A percentile compares a stretch with the other conserved stretches of the same genome.
Conservation (phyloP, 2,329 filamentous ascomycete species). For the Fusarium oligoseptatum region DNA sequence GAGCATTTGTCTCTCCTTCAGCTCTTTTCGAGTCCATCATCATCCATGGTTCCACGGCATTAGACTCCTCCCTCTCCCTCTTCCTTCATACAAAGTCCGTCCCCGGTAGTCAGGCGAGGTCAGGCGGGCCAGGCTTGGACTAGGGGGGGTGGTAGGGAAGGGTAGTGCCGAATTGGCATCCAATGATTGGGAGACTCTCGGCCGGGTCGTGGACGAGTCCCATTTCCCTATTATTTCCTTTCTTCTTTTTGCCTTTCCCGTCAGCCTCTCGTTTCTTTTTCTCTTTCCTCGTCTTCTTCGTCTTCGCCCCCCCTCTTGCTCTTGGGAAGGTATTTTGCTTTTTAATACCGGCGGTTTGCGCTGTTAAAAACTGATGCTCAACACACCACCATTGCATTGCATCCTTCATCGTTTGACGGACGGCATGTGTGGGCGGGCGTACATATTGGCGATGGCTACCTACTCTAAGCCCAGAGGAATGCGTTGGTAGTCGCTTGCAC, state of each 20-base stretch:
- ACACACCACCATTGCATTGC: constrained; percentile 12
- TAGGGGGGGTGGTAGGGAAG: neutral
- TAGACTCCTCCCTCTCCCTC: neutral
- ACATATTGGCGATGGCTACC: neutral
- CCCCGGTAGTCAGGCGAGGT: constrained; percentile 38
- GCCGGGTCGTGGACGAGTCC: constrained; percentile 20
- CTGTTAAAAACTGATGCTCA: neutral
- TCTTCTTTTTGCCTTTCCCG: constrained; percentile 10
- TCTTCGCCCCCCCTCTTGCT: neutral
- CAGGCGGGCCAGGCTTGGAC: constrained; percentile 26
- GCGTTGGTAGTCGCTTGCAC: constrained; percentile 12
- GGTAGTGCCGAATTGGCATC: constrained; percentile 18
- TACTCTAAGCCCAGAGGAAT: constrained; percentile 6
- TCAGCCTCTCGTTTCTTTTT: constrained; percentile 8
- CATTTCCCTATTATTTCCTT: constrained; percentile 18
- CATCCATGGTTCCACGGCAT: constrained; percentile 17
- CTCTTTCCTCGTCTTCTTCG: constrained; percentile 4
- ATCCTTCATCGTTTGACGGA: constrained; percentile 5
- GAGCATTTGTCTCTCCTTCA: neutral
- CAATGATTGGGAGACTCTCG: constrained; percentile 31
- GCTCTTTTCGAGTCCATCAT: neutral
- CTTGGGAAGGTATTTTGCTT: neutral
- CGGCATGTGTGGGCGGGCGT: neutral
- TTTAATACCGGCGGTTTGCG: constrained; percentile 8
- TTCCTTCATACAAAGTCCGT: constrained; percentile 4